A percentile compares a stretch with the other conserved stretches of the same genome.
Conservation (phyloP, 2,329 filamentous ascomycete species). For the Arachnomyces sp. region DNA sequence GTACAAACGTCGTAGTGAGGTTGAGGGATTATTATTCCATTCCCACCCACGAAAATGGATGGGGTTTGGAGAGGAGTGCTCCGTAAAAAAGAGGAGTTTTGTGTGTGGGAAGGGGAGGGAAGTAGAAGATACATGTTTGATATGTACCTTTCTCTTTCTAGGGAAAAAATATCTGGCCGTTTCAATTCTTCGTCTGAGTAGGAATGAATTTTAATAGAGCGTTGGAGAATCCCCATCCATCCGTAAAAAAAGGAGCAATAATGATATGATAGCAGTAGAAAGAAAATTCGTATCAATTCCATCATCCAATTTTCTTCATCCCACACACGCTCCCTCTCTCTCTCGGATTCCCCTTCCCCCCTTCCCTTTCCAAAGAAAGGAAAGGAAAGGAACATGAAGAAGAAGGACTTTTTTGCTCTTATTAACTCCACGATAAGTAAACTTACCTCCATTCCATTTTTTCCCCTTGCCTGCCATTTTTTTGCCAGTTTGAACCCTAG, state of each 20-base stretch:
- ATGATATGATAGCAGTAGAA: no score
- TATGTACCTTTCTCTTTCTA: no score
- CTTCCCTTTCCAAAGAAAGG: slow-evolving; percentile 5
- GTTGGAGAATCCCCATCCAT: no score
- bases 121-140: no score
- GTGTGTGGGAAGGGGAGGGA: slow-evolving; percentile 14
- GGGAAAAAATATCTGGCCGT: no score
- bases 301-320: slow-evolving; percentile 1
- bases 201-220: neutral
- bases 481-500: slow-evolving; percentile 24
- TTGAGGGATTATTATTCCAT: no score
- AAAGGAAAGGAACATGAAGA: slow-evolving; percentile 8
- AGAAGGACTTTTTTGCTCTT: neutral
- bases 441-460: slow-evolving; percentile 21
- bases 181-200: no score
- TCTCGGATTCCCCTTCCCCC: slow-evolving; percentile 14
- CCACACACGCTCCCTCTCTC: slow-evolving; percentile 7
- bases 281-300: no score
- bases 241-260: no score
- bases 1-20: no score
- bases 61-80: no score
- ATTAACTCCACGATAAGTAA: slow-evolving; percentile 13
- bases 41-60: no score
- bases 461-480: slow-evolving; percentile 26
- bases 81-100: neutral